phyloP scores from a whole-genome alignment of 352 stramenopile species.

The Phytophthora pinifolia region DNA sequence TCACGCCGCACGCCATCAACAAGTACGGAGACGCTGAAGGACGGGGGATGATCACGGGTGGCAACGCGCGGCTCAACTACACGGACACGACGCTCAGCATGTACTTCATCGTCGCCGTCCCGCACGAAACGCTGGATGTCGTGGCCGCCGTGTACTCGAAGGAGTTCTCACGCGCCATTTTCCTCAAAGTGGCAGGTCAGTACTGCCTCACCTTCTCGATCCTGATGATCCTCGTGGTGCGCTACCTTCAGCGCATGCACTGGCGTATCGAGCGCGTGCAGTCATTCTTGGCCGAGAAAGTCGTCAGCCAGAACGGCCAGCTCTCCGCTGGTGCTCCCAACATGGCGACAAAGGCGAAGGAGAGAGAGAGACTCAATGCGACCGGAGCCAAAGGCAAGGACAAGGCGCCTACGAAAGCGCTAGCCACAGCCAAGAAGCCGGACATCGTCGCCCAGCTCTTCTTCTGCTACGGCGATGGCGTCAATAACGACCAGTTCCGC shows the following conservation, averaged over 20 bases:
- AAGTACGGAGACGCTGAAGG: constrained; percentile 70
- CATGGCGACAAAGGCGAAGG: constrained; percentile 10
- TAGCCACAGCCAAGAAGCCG: constrained; percentile 25
- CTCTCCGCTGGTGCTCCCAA: constrained; percentile 6
- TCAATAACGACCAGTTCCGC: constrained; percentile 65
- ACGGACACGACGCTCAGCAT: constrained; percentile 69
- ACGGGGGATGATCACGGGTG: constrained; percentile 54
- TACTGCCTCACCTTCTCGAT: constrained; percentile 51
- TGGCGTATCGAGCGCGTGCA: constrained; percentile 79
- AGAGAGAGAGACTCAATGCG: constrained; percentile 13
- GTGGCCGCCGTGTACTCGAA: constrained; percentile 70
- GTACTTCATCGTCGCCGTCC: constrained; percentile 81
- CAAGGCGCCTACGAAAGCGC: constrained; percentile 7
- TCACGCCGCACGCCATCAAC: constrained; percentile 68
- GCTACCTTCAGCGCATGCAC: constrained; percentile 74
- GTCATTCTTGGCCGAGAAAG: constrained; percentile 74
- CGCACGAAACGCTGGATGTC: constrained; percentile 59
- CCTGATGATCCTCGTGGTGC: constrained; percentile 47
- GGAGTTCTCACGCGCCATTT: constrained; percentile 65
- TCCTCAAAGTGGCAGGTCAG: constrained; percentile 58
- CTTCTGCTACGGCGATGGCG: constrained; percentile 72
- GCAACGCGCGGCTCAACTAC: constrained; percentile 58
- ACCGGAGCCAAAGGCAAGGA: constrained; percentile 18
- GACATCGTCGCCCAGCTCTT: constrained; percentile 80
- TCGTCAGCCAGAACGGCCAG: constrained; percentile 28